A percentile compares a stretch with the other conserved stretches of the same genome.
phyloP scores from a whole-genome alignment of 441 rosid species.

The Hura crepitans region DNA sequence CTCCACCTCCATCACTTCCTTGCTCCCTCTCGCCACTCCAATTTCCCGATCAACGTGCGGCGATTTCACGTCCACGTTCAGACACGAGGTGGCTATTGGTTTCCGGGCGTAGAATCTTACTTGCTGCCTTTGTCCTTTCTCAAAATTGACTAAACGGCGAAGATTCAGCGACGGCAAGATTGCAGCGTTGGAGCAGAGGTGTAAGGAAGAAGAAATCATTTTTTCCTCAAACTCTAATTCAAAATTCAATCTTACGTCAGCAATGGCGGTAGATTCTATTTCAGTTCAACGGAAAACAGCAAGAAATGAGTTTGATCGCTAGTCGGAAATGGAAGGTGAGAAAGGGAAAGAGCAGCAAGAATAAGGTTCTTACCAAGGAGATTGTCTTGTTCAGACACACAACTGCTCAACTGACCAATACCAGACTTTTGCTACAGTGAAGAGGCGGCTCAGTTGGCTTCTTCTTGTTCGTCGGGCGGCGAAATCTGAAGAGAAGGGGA shows the following conservation, averaged over 20 bases:
- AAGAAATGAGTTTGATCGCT: neutral
- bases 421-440: neutral
- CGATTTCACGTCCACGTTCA: constrained; percentile 10
- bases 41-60: neutral
- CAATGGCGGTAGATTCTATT: too few relatives aligned
- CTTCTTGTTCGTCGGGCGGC: too few relatives aligned
- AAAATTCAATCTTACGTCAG: too few relatives aligned
- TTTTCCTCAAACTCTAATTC: too few relatives aligned
- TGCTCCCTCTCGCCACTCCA: constrained; percentile 18
- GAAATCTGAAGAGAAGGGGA: too few relatives aligned
- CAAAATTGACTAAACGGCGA: constrained; percentile 14
- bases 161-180: constrained; percentile 17
- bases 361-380: neutral
- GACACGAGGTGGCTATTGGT: neutral
- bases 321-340: neutral
- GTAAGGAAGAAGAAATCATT: constrained; percentile 22
- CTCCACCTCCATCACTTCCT: constrained; percentile 27
- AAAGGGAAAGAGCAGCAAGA: neutral
- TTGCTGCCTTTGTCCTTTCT: neutral
- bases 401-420: neutral
- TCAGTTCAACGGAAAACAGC: too few relatives aligned
- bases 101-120: constrained; percentile 17
- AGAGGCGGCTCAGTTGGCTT: too few relatives aligned
- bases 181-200: constrained; percentile 6
- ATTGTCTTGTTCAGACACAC: neutral